phyloP scores from a whole-genome alignment of 148 eudicot species.

The Heliamphora exappendiculata region DNA sequence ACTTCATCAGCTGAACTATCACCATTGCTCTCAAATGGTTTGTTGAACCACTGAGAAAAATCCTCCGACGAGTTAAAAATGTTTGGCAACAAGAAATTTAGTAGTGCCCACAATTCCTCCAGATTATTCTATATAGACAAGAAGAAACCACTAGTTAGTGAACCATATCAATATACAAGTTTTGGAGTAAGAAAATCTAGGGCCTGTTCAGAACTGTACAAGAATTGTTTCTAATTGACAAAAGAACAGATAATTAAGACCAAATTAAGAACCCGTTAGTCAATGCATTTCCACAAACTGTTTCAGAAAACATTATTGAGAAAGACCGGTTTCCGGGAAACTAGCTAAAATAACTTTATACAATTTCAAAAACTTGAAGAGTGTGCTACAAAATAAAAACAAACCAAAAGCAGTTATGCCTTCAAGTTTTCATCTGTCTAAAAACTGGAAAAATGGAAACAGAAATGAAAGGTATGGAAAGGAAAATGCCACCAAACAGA shows the following conservation, averaged over 20 bases:
- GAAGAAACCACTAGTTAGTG: not conserved
- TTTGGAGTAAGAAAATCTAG: not conserved
- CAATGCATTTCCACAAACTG: not conserved
- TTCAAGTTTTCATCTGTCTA: not conserved
- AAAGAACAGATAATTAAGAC: not conserved
- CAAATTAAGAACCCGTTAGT: not conserved
- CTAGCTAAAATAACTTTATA: not conserved
- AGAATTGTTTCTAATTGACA: not conserved
- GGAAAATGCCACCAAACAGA: not conserved
- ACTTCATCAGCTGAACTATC: conserved; percentile 89
- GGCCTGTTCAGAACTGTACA: not conserved
- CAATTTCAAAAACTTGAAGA: not conserved
- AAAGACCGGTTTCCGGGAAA: not conserved
- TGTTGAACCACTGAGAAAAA: conserved; percentile 99
- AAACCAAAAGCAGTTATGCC: not conserved
- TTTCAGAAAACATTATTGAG: not conserved
- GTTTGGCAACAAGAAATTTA: conserved; percentile 90
- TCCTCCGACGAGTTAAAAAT: conserved; percentile 95
- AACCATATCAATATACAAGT: not conserved
- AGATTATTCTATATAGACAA: conserved; percentile 71
- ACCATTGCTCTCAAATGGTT: conserved; percentile 92
- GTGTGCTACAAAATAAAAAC: not conserved
- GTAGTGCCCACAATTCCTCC: conserved; percentile 98
- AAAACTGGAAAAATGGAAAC: not conserved
- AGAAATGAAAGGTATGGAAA: not conserved